phyloP scores from a whole-genome alignment of 495 filamentous ascomycete genomes.

The Filosporella fistucella region DNA sequence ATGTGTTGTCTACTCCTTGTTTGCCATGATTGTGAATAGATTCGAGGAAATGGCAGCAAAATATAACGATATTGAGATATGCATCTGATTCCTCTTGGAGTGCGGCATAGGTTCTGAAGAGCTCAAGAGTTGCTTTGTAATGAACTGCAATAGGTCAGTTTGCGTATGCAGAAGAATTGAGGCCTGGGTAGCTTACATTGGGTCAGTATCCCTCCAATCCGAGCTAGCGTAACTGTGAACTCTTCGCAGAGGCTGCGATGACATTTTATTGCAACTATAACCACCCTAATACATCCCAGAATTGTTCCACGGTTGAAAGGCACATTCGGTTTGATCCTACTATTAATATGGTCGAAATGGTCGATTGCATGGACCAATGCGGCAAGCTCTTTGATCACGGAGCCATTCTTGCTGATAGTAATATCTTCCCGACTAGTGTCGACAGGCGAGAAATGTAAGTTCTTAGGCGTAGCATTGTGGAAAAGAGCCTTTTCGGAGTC shows the following conservation, averaged over 20 bases:
- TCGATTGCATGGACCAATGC: slow-evolving; percentile 32
- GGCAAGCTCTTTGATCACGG: slow-evolving; percentile 21
- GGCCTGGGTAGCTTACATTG: not conserved
- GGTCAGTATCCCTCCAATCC: slow-evolving; percentile 32
- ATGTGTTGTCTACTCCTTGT: slow-evolving; percentile 13
- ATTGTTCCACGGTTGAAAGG: slow-evolving; percentile 32
- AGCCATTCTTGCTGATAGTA: slow-evolving; percentile 23
- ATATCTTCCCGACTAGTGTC: slow-evolving; percentile 20
- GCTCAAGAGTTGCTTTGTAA: slow-evolving; percentile 9
- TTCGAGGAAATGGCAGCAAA: slow-evolving; percentile 31
- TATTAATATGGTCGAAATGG: slow-evolving; percentile 36
- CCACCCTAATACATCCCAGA: slow-evolving; percentile 37
- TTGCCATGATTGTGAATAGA: slow-evolving; percentile 25
- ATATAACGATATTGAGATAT: slow-evolving; percentile 36
- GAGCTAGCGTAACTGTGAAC: slow-evolving; percentile 32
- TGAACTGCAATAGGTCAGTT: not conserved
- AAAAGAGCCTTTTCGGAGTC: slow-evolving; percentile 24
- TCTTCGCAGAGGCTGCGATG: slow-evolving; percentile 32
- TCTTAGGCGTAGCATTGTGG: slow-evolving; percentile 23
- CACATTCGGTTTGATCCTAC: slow-evolving; percentile 31
- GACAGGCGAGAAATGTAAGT: slow-evolving; percentile 21
- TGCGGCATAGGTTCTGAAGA: slow-evolving; percentile 26
- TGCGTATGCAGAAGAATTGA: not conserved
- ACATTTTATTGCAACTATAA: slow-evolving; percentile 32
- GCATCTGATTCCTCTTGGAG: slow-evolving; percentile 26